Evolutionary conservation across 495 filamentous ascomycete genomes (phyloP), one percentile per base, ranked within the genome.

Genomic region (Evernia prunastri): DNA sequence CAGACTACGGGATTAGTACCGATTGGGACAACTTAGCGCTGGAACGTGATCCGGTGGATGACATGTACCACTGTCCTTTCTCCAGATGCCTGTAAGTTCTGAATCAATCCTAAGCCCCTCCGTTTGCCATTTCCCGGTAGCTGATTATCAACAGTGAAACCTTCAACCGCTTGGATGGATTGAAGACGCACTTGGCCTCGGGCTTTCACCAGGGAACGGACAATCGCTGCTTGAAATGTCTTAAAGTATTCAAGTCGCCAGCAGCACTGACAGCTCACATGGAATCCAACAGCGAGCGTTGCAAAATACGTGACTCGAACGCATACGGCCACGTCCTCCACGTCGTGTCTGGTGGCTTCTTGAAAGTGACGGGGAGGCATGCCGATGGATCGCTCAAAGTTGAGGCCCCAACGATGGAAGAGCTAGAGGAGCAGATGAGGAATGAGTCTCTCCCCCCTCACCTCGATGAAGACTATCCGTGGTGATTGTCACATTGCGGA

Each of bases 261-360:
- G 68, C 74, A 7, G 78, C 79, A 2, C 67, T 85, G 0, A 68
- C 83, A 31, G 70, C 74, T 0, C 84, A 86, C 60, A 78, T 77
- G 67, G 84, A 86, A 70, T 70, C 73, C 2, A 63, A 72, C 1
- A 73, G 60, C 27, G 66, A 65, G 13, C 74, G 73, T 23, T 86
- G 83, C 72, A 63, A 70, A 9, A 71, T 85, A 31, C 72, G 71
- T 51, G 70, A 74, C 1, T 68, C 64, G 17, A 59, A 67, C 3
- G 58, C 69, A 3, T 83, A 74, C 58, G 70, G 67, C 1, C 70
- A 80, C 66, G 67, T 79, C 10, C 66, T 86, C 9, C 75, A 80
- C 39, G 73, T 80, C 29, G 36, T 83, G 11, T 79, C 72, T 15
- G 81, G 81, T 12, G 84, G 84, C 0, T 73, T 83, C 27, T 68